phyloP scores from a whole-genome alignment of 257 asterid genomes.

The Solanum appendiculatum region DNA sequence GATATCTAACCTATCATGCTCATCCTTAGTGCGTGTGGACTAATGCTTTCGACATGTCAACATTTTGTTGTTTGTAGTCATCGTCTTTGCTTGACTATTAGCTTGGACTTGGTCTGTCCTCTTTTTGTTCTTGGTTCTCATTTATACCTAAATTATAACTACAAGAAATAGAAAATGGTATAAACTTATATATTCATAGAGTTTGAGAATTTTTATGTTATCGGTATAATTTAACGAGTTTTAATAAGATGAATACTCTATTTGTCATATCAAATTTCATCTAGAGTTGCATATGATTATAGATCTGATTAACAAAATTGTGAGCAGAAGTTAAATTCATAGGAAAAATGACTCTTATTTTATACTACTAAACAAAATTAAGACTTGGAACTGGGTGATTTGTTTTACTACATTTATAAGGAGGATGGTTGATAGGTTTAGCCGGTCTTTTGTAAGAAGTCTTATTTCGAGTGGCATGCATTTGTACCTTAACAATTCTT shows the following conservation, averaged over 20 bases:
- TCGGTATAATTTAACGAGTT: not conserved
- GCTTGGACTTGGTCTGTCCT: not conserved
- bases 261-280: not conserved
- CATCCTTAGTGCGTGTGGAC: not conserved
- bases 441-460: too few relatives aligned
- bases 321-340: not conserved
- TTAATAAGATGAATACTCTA: not conserved
- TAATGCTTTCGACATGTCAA: not conserved
- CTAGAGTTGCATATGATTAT: not conserved
- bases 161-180: not conserved
- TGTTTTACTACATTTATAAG: too few relatives aligned
- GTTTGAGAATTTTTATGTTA: not conserved
- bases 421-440: too few relatives aligned
- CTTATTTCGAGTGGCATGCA: too few relatives aligned
- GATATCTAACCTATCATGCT: not conserved
- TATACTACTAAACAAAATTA: not conserved
- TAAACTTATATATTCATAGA: not conserved
- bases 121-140: not conserved
- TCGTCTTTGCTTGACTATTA: not conserved
- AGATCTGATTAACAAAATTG: not conserved
- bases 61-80: not conserved
- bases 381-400: not conserved
- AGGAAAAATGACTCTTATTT: not conserved
- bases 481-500: too few relatives aligned
- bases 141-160: not conserved